These are phyloP conservation scores for Fusarium lateritium DNA, from an alignment of 2,329 filamentous ascomycete species.

Conservation along the genomic window DNA sequence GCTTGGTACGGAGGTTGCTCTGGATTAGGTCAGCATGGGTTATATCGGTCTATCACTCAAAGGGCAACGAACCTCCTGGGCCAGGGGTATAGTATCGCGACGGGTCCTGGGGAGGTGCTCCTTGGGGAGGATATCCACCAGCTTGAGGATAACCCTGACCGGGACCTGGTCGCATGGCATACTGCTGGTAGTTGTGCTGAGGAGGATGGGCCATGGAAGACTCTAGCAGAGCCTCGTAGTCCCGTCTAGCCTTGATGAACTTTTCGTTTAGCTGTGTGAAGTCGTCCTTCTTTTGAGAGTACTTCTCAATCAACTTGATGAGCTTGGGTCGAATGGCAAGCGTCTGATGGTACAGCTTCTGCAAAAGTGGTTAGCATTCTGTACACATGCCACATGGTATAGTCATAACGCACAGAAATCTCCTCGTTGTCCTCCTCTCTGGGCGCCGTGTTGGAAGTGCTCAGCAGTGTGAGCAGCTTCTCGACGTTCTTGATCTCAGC, in stretches of 20 bases:
- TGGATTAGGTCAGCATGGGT: conserved; percentile 38
- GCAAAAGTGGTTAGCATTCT: conserved; percentile 51
- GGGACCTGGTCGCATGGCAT: conserved; percentile 68
- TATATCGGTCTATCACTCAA: neutral
- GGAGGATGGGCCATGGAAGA: conserved; percentile 97
- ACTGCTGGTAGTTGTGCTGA: conserved; percentile 82
- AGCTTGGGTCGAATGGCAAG: conserved; percentile 95
- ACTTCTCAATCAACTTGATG: conserved; percentile 98
- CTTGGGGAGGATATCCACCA: conserved; percentile 60
- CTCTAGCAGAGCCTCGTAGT: conserved; percentile 96
- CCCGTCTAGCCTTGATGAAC: conserved; percentile 97
- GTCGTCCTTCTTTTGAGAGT: conserved; percentile 99
- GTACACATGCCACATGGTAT: too few species aligned
- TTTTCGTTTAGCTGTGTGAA: conserved; percentile 99
- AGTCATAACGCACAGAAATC: conserved; percentile 76
- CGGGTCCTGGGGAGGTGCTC: conserved; percentile 68
- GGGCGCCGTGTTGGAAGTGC: conserved; percentile 84
- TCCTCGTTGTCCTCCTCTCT: conserved; percentile 96
- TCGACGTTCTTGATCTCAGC: conserved; percentile 76
- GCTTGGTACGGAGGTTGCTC: conserved; percentile 64
- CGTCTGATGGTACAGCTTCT: conserved; percentile 91
- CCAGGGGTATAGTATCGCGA: conserved; percentile 79
- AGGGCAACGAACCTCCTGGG: conserved; percentile 54
- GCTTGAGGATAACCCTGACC: conserved; percentile 62
- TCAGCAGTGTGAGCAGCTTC: conserved; percentile 87